phyloP scores from a whole-genome alignment of 1,139 yeast species.

The Candida gigantensis region DNA sequence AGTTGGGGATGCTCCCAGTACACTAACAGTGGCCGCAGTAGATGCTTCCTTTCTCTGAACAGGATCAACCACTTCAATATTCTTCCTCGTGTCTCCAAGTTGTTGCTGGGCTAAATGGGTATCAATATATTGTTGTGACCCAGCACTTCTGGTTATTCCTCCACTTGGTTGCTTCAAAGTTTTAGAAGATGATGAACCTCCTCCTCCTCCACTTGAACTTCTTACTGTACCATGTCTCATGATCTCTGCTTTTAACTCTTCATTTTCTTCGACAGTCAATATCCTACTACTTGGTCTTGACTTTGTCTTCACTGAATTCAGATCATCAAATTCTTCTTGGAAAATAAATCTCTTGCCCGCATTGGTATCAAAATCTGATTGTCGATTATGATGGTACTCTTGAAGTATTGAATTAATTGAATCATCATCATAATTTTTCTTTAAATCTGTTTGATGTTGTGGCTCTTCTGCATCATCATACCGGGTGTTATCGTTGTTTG shows the following conservation, averaged over 20 bases:
- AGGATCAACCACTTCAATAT: constrained; percentile 5
- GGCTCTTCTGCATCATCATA: constrained; percentile 11
- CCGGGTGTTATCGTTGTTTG: background rate
- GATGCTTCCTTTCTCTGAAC: background rate
- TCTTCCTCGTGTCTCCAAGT: constrained; percentile 2
- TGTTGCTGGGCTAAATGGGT: constrained; percentile 6
- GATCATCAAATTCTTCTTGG: constrained; percentile 34
- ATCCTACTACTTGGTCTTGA: constrained; percentile 10
- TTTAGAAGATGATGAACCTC: background rate
- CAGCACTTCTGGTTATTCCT: constrained; percentile 3
- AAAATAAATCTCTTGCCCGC: constrained; percentile 22
- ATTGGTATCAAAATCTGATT: constrained; percentile 8
- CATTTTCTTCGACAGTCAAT: constrained; percentile 7
- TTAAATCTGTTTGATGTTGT: background rate
- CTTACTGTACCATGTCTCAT: constrained; percentile 11
- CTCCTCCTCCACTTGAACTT: constrained; percentile 6
- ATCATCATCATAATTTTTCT: constrained; percentile 24
- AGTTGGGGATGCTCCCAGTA: constrained; percentile 6
- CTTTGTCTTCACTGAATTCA: constrained; percentile 6
- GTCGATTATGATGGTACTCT: constrained; percentile 27
- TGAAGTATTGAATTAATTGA: constrained; percentile 36
- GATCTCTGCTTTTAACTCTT: constrained; percentile 10
- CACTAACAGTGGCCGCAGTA: constrained; percentile 1
- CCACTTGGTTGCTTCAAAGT: constrained; percentile 2
- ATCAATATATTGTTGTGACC: constrained; percentile 6